These are phyloP conservation scores for Aegle marmelos DNA, from an alignment of 345 rosid genomes.

Conservation along the genomic window DNA sequence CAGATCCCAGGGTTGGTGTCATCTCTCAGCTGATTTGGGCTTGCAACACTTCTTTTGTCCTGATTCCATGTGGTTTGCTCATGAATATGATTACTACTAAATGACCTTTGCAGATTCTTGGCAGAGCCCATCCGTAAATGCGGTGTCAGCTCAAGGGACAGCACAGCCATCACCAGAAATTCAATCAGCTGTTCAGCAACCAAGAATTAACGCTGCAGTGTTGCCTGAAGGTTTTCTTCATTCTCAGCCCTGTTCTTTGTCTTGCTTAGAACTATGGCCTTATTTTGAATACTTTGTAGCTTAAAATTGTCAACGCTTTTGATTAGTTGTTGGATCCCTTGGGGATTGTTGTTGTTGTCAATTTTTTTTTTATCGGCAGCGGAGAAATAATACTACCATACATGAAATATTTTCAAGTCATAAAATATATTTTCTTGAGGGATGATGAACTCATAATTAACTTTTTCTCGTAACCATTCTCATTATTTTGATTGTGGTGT, in stretches of 20 bases:
- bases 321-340: background rate
- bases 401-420: background rate
- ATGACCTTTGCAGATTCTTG: constrained; percentile 41
- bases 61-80: background rate
- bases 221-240: constrained; percentile 45
- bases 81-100: background rate
- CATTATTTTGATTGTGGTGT: background rate
- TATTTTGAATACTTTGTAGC: background rate
- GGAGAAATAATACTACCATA: background rate
- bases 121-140: constrained; percentile 36
- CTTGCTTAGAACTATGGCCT: background rate
- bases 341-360: background rate
- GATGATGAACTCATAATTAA: background rate
- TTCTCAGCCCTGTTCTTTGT: background rate
- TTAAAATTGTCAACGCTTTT: too few species aligned
- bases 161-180: constrained; percentile 41
- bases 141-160: constrained; percentile 38
- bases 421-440: background rate
- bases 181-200: constrained; percentile 49
- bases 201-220: constrained; percentile 34
- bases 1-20: constrained; percentile 48
- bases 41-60: constrained; percentile 1
- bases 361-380: too few species aligned
- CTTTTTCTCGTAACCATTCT: background rate
- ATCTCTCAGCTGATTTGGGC: constrained; percentile 47